Evolutionary conservation across 2,329 filamentous ascomycete genomes (phyloP).

Genomic region (Pseudogymnoascus sp.): DNA sequence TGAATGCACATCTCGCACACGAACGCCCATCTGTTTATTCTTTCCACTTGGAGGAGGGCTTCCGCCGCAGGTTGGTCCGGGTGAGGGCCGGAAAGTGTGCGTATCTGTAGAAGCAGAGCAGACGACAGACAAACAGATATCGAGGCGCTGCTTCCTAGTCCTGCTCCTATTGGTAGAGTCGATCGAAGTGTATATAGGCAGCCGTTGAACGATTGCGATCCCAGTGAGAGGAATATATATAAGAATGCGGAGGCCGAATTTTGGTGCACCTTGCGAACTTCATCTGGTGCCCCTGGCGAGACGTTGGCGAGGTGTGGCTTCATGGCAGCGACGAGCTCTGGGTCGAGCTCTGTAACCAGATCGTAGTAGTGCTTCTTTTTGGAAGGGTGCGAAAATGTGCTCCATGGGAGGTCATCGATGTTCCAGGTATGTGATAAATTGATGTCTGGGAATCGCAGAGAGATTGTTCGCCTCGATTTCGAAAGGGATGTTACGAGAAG

Average conservation of each 20-base stretch:
- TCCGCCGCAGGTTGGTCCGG: slow-evolving; percentile 83
- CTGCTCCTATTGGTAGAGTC: slow-evolving; percentile 86
- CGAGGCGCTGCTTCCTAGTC: slow-evolving; percentile 87
- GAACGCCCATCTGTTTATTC: slow-evolving; percentile 97
- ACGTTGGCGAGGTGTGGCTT: slow-evolving; percentile 69
- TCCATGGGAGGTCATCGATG: slow-evolving; percentile 86
- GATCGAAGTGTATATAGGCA: slow-evolving; percentile 87
- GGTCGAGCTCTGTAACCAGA: slow-evolving; percentile 73
- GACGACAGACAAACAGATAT: slow-evolving; percentile 82
- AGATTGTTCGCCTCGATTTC: slow-evolving; percentile 82
- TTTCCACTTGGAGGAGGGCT: slow-evolving; percentile 80
- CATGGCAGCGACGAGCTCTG: slow-evolving; percentile 70
- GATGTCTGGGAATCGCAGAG: slow-evolving; percentile 84
- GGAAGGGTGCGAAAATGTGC: slow-evolving; percentile 63
- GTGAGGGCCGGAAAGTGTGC: slow-evolving; percentile 81
- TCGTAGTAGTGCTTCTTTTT: slow-evolving; percentile 97
- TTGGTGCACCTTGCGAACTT: slow-evolving; percentile 75
- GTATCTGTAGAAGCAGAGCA: slow-evolving; percentile 78
- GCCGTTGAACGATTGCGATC: slow-evolving; percentile 66
- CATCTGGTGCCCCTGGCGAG: slow-evolving; percentile 55
- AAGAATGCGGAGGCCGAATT: slow-evolving; percentile 78
- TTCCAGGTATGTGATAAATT: slow-evolving; percentile 86
- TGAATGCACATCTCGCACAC: slow-evolving; percentile 97
- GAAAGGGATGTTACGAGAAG: slow-evolving; percentile 90
- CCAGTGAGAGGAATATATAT: slow-evolving; percentile 85